Conservation (phyloP, 768 basidiomycete species). For the Suillus weaverae region DNA sequence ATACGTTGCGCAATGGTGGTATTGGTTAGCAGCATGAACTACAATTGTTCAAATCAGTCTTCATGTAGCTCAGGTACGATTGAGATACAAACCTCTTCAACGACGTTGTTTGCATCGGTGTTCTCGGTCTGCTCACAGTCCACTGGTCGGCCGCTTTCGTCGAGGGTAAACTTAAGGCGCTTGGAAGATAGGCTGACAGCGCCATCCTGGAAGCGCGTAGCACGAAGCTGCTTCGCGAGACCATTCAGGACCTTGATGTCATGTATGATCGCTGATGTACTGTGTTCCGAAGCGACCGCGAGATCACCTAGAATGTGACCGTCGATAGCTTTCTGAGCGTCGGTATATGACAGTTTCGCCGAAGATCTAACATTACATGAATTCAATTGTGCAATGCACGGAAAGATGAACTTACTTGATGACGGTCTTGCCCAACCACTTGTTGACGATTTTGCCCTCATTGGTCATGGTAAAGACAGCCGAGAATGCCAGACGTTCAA, state of each 20-base stretch:
- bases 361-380: constrained; percentile 59
- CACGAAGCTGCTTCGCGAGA: constrained; percentile 72
- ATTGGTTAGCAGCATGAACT: constrained; percentile 96
- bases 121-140: constrained; percentile 72
- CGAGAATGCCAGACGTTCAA: constrained; percentile 91
- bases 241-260: constrained; percentile 73
- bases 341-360: constrained; percentile 78
- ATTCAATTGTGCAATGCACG: not conserved
- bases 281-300: constrained; percentile 57
- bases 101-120: constrained; percentile 73
- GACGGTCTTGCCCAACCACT: constrained; percentile 92
- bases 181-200: constrained; percentile 70
- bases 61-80: not conserved
- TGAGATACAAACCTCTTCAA: constrained; percentile 74
- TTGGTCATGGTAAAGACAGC: constrained; percentile 82
- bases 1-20: constrained; percentile 89
- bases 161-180: constrained; percentile 74
- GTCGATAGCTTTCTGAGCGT: constrained; percentile 82
- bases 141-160: constrained; percentile 73
- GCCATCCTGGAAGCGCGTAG: constrained; percentile 76
- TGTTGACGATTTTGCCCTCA: constrained; percentile 80
- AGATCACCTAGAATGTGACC: constrained; percentile 59
- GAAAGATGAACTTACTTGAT: constrained; percentile 62
- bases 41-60: constrained; percentile 10
- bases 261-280: constrained; percentile 59